Base-by-base conservation (phyloP, 1,284 basidiomycete species). In the Leccinum fuscescens region DNA sequence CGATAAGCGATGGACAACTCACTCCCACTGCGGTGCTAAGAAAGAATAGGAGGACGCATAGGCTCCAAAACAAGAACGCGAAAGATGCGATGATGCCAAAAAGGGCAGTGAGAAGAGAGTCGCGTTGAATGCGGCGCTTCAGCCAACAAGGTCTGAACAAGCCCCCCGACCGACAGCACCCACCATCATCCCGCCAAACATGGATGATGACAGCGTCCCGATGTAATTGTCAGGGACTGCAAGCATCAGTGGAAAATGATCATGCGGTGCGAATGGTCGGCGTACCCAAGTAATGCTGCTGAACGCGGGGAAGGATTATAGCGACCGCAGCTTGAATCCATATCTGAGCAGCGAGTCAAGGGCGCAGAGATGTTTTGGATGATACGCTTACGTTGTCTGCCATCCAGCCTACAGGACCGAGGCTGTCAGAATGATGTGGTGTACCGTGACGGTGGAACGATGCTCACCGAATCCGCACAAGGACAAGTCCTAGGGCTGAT, bases 171-270 rank as follows among this genome's bases (percentile, higher is more conserved):
- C 92, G 9, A 96, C 78, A 0, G 94, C 94, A 3, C 96, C 96
- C 60, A 98, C 74, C 93, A 97, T 97, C 96, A 98, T 98, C 46
- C 96, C 93, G 6, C 85, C 87, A 74, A 94, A 93, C 82, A 93
- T 90, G 6, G 87, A 86, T 3, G 91, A 89, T 0, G 89, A 93
- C 2, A 94, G 76, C 1, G 82, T 73, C 37, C 93, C 93, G 60
- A 94, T 91, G 66, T 83, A 85, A 56, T 77, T 80, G 73, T 94
- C 90, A 27, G 85, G 81, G 12, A 95, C 86, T 88, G 69, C 51
- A 64, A 62, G 58, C 44, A 57, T 63, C 49, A 70, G 6, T 63
- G 57, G 62, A 65, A 61, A 58, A 50, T 17, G 63, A 57, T 46
- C 48, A 58, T 42, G 54, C 56, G 63, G 57, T 29, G 29, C 29